Evolutionary conservation across 176 grass and related monocot genomes (phyloP), one percentile per base, ranked within the genome.

Genomic region (Chloris gayana): DNA sequence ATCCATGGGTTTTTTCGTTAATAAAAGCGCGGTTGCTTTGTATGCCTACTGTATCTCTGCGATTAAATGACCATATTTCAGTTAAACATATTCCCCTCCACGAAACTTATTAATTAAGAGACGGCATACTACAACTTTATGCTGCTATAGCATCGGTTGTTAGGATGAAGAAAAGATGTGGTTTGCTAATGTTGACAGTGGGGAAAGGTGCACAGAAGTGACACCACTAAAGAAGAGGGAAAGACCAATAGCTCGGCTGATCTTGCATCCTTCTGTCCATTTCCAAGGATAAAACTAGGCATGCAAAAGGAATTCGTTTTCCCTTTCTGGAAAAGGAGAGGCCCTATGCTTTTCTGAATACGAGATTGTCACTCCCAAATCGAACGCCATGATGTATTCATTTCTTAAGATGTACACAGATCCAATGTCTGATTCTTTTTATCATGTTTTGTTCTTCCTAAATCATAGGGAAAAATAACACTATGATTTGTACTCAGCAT

Each of bases 271-370:
- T 65, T 80, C 46, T 75, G 54, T 70, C 25, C 75, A 31, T 58
- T 64, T 70, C 29, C 56, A 65, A 77, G 69, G 34, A 51, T 64
- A 57, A 57, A 75, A 30, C 62, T 56, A 47, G 22, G 70, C 30
- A 76, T 37, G 35, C 35, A 37, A 56, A 37, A 64, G 22, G 25
- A 31, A 54, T 30, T 32, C 25, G 12, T 22, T 70, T 53, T 27
- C 46, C 47, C 29, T 46, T 79, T 70, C 18, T 34, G 44, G 82
- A 47, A 85, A 85, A 85, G 75, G 32, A 29, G 69, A 44, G 34
- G 0, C n/a, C 60, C 14, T 47, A 51, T 37, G 57, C 42, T 76
- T 29, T 71, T 85, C 64, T 12, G 63, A 56, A 83, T 87, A 5
- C 24, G 14, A 51, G 46, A 69, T 64, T 63, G 70, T 63, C 76